Evolutionary conservation across 129 eudicot species (phyloP), one percentile per base, ranked within the genome.

Genomic region (Sambucus nigra): DNA sequence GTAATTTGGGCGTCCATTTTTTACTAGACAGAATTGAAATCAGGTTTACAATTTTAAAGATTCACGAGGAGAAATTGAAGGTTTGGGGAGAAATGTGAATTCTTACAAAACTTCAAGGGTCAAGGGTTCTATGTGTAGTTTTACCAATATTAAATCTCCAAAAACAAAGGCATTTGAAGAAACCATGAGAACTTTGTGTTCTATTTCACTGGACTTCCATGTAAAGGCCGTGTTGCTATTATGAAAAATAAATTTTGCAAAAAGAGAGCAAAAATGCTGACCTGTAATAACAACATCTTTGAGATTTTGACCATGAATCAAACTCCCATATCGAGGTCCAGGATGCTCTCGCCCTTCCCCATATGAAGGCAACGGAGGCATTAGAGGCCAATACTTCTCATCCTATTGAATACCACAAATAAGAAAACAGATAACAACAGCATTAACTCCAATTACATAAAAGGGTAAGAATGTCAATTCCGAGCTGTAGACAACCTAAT

Each of bases 341-440:
- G 80, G 82, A 75, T 77, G 99, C 70, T 92, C 99, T 69, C 99
- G 78, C 19, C 99, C 99, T 22, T 74, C 74, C 21, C 99, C 99
- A 51, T 92, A 92, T 1, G 99, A 92, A 41, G 99, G 99, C 79
- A 92, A 58, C 53, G 99, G 96, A 53, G 96, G 94, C 96, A 92
- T 64, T 18, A 92, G 64, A 71, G 91, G 73, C 99, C 99, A 92
- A 44, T 63, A 68, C 64, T 65, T 77, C 68, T 86, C 91, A 69
- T 92, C 94, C 99, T 92, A 70, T 63, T 39, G 8, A 47, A 57
- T 16, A 13, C 1, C 12, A 7, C 26, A 17, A 44, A 1, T 3
- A 22, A 5, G n/a, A 58, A 44, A 35, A 35, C 42, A 35, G 42
- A 35, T 35, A 35, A 12, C 42, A 35, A 35, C 42, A 35, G 13